Percentiles rank a stretch among this genome's conserved stretches.
Evolutionary conservation across 305 asterid species (phyloP).

Genomic region (Rubia balearica): DNA sequence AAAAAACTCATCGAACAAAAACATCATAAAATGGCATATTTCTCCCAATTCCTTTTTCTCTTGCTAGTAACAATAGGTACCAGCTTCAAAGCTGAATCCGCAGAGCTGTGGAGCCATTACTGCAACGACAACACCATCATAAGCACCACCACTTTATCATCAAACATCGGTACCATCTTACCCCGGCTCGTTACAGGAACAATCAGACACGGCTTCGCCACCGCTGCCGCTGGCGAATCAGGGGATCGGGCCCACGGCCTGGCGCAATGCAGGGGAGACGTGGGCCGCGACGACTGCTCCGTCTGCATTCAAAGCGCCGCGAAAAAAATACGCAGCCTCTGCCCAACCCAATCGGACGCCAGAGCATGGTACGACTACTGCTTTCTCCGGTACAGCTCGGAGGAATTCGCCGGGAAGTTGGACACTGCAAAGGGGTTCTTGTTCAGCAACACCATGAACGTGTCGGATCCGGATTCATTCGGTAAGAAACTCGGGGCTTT

Average conservation of each 20-base stretch:
- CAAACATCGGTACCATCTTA: constrained; percentile 35
- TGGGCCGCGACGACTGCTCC: constrained; percentile 46
- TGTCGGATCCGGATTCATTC: constrained; percentile 41
- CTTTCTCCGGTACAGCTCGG: constrained; percentile 41
- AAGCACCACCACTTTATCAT: constrained; percentile 18
- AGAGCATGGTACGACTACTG: constrained; percentile 78
- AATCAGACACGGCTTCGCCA: constrained; percentile 33
- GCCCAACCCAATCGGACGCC: constrained; percentile 51
- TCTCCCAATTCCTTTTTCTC: constrained; percentile 13
- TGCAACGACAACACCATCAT: constrained; percentile 22
- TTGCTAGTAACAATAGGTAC: constrained; percentile 5
- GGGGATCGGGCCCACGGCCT: constrained; percentile 43
- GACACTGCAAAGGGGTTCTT: constrained; percentile 41
- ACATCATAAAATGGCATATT: constrained; percentile 21
- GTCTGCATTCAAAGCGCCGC: constrained; percentile 59
- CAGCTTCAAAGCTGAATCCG: constrained; percentile 28
- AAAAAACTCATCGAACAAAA: background rate
- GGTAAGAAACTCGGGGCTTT: constrained; percentile 35
- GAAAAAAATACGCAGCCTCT: constrained; percentile 22
- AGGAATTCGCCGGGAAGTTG: constrained; percentile 38
- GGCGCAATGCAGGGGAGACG: constrained; percentile 77
- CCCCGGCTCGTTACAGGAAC: constrained; percentile 36
- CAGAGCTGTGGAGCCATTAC: constrained; percentile 24
- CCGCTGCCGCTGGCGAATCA: constrained; percentile 38
- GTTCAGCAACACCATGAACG: constrained; percentile 42